phyloP scores from a whole-genome alignment of 495 filamentous ascomycete species.

The Hypoxylon fuscum region DNA sequence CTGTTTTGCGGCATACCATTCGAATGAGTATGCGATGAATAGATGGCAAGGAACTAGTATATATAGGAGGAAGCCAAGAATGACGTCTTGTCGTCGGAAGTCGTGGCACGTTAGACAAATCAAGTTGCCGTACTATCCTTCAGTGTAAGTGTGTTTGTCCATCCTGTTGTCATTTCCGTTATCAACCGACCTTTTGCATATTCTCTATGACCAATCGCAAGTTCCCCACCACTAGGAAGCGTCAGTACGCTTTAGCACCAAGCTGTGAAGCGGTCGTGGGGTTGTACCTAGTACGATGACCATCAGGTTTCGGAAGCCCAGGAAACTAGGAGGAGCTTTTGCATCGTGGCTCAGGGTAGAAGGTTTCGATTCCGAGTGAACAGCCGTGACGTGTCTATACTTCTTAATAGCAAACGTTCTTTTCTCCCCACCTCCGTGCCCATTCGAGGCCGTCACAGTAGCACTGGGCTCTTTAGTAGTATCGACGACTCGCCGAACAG shows the following conservation, averaged over 20 bases:
- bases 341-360: constrained; percentile 90
- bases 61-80: constrained; percentile 79
- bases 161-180: constrained; percentile 4
- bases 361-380: constrained; percentile 74
- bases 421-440: constrained; percentile 16
- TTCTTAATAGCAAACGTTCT: constrained; percentile 51
- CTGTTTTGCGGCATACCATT: constrained; percentile 78
- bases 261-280: background rate
- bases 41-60: constrained; percentile 88
- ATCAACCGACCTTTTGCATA: constrained; percentile 79
- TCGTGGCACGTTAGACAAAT: constrained; percentile 93
- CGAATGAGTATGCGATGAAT: constrained; percentile 87
- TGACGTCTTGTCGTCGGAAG: constrained; percentile 79
- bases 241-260: constrained; percentile 4
- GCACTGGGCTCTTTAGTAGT: constrained; percentile 6
- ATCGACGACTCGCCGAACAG: constrained; percentile 32
- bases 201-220: constrained; percentile 95
- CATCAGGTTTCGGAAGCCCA: constrained; percentile 96
- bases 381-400: constrained; percentile 88
- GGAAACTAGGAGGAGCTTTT: constrained; percentile 76
- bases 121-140: constrained; percentile 84
- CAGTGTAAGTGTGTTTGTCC: constrained; percentile 36
- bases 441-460: background rate
- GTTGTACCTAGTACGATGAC: constrained; percentile 83
- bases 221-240: constrained; percentile 82